Conservation (phyloP, 2,329 filamentous ascomycete genomes). For the Botrytis deweyae region DNA sequence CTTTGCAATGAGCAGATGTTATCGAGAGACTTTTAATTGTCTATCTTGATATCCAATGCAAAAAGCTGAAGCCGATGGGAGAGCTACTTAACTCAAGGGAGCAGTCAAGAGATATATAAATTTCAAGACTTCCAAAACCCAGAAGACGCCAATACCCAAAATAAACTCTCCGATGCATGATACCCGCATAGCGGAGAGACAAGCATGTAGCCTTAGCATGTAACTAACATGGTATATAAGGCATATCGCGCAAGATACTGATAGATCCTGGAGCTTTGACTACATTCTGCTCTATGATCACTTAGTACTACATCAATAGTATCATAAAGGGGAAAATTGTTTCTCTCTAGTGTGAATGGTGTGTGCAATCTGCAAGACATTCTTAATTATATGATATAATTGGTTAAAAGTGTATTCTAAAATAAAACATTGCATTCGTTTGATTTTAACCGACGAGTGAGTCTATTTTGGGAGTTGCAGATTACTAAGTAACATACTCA, state of each 20-base stretch:
- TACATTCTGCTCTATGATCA: not conserved
- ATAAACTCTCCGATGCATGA: conserved; percentile 16
- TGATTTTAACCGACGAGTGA: not conserved
- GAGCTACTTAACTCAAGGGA: not conserved
- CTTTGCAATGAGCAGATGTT: not conserved
- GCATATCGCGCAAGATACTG: not conserved
- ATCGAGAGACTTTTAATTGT: not conserved
- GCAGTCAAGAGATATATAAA: conserved; percentile 10
- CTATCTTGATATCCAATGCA: not conserved
- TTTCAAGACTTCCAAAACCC: not conserved
- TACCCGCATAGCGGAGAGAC: not conserved
- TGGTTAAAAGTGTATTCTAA: not conserved
- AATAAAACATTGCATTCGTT: conserved; percentile 4
- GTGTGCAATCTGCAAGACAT: not conserved
- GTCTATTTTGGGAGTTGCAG: not conserved
- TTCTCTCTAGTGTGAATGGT: not conserved
- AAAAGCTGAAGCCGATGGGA: conserved; percentile 14
- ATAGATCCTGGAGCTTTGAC: not conserved
- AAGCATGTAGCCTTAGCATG: not conserved
- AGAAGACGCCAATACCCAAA: not conserved
- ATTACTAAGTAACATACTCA: not conserved
- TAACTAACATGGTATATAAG: not conserved
- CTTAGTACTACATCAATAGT: not conserved
- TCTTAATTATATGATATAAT: not conserved
- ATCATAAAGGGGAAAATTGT: not conserved